These are phyloP conservation scores for Nasturtium officinale DNA, from an alignment of 345 rosid species.

Conservation along the genomic window DNA sequence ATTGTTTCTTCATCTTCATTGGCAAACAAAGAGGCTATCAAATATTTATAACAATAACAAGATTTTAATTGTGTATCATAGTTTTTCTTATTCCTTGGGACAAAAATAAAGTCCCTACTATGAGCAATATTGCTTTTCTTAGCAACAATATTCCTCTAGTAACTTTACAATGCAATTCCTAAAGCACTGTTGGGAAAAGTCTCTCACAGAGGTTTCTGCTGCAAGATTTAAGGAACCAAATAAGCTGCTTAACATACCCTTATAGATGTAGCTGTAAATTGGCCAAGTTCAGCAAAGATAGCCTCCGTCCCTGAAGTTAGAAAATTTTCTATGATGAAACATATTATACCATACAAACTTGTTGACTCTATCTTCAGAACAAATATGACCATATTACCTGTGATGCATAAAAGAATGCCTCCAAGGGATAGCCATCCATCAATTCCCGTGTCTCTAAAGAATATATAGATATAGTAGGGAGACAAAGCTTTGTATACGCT, in stretches of 20 bases:
- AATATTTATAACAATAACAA: conserved; percentile 2
- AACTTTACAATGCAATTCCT: not conserved
- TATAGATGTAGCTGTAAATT: conserved; percentile 70
- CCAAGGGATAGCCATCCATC: conserved; percentile 90
- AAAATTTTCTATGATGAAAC: conserved; percentile 31
- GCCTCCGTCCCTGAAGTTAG: conserved; percentile 76
- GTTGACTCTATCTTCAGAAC: not conserved
- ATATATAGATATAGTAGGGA: conserved; percentile 68
- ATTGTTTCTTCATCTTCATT: conserved; percentile 13
- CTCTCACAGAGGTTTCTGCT: conserved; percentile 6
- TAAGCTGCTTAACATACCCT: conserved; percentile 54
- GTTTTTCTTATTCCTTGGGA: conserved; percentile 11
- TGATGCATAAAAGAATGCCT: conserved; percentile 76
- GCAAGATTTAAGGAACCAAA: not conserved
- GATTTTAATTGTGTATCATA: conserved; percentile 7
- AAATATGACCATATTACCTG: conserved; percentile 55
- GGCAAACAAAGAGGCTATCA: not conserved
- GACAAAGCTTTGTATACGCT: conserved; percentile 75
- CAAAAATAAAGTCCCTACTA: conserved; percentile 14
- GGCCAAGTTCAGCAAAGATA: conserved; percentile 79
- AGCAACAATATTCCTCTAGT: not conserved
- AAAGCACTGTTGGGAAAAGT: not conserved
- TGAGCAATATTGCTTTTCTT: not conserved
- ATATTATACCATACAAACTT: not conserved
- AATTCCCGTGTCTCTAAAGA: conserved; percentile 68